Evolutionary conservation across 202 grass and related monocot species (phyloP).

Genomic region (Schoenoplectus tabernaemontani): DNA sequence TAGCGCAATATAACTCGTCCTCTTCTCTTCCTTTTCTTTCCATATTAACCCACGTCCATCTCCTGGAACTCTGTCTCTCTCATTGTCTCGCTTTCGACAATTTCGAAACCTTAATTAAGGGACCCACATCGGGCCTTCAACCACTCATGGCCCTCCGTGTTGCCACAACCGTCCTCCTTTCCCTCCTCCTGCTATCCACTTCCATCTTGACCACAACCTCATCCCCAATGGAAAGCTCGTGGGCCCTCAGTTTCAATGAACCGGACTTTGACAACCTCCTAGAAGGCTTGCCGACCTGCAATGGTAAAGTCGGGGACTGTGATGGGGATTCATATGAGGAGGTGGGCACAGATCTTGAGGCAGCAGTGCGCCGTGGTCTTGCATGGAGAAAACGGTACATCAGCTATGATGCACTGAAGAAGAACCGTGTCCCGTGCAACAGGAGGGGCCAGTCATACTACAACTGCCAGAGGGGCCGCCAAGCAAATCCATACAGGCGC

Average conservation of each 20-base stretch:
- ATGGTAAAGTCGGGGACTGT: constrained; percentile 37
- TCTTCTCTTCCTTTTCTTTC: background rate
- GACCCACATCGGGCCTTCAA: background rate
- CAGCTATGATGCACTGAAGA: constrained; percentile 59
- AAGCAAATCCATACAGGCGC: constrained; percentile 61
- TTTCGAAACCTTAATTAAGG: background rate
- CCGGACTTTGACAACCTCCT: constrained; percentile 1
- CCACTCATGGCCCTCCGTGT: constrained; percentile 32
- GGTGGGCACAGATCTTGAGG: constrained; percentile 4
- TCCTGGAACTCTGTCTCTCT: constrained; percentile 1
- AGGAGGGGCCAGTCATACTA: constrained; percentile 63
- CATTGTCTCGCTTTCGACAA: background rate
- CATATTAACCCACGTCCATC: constrained; percentile 5
- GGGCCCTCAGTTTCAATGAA: background rate
- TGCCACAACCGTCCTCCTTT: constrained; percentile 25
- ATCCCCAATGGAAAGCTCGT: constrained; percentile 6
- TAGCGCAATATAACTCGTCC: constrained; percentile 1
- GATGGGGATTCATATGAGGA: constrained; percentile 39
- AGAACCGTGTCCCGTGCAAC: constrained; percentile 67
- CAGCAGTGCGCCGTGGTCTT: constrained; percentile 37
- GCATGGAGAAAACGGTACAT: constrained; percentile 41
- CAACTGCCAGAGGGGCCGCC: constrained; percentile 44
- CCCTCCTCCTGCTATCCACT: constrained; percentile 18
- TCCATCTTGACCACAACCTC: constrained; percentile 23
- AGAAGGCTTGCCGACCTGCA: constrained; percentile 12